These are phyloP conservation scores for Calocybe indica DNA, from an alignment of 768 basidiomycete genomes.

Conservation along the genomic window DNA sequence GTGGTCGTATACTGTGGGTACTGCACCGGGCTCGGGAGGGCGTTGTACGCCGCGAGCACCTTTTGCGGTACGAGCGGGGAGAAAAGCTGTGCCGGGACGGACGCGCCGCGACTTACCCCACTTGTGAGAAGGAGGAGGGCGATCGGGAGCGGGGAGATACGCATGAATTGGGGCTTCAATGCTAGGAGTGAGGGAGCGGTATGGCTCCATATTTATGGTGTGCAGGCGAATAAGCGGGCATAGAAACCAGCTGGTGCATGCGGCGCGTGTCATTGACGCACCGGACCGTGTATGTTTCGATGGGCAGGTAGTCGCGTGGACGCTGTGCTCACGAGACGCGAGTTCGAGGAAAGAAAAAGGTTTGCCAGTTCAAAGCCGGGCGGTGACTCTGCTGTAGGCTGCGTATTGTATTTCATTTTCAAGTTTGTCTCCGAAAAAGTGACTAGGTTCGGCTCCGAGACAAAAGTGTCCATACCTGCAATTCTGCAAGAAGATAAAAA, in stretches of 20 bases:
- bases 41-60: constrained; percentile 46
- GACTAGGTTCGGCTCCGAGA: too few relatives aligned
- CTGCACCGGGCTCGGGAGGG: constrained; percentile 33
- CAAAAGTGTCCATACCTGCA: too few relatives aligned
- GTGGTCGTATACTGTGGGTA: constrained; percentile 57
- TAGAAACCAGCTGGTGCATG: too few relatives aligned
- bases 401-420: too few relatives aligned
- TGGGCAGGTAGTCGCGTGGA: constrained; percentile 11
- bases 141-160: neutral
- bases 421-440: too few relatives aligned
- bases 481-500: too few relatives aligned
- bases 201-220: neutral
- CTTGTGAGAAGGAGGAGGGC: constrained; percentile 9
- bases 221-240: too few relatives aligned
- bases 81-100: constrained; percentile 41
- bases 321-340: constrained; percentile 1
- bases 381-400: too few relatives aligned
- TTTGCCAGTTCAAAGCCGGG: neutral
- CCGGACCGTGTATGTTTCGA: too few relatives aligned
- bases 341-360: neutral
- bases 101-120: constrained; percentile 15
- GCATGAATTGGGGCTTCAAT: constrained; percentile 1
- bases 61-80: constrained; percentile 55
- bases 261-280: too few relatives aligned
- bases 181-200: neutral